Evolutionary conservation across 257 asterid genomes (phyloP).

Genomic region (Asclepias syriaca): DNA sequence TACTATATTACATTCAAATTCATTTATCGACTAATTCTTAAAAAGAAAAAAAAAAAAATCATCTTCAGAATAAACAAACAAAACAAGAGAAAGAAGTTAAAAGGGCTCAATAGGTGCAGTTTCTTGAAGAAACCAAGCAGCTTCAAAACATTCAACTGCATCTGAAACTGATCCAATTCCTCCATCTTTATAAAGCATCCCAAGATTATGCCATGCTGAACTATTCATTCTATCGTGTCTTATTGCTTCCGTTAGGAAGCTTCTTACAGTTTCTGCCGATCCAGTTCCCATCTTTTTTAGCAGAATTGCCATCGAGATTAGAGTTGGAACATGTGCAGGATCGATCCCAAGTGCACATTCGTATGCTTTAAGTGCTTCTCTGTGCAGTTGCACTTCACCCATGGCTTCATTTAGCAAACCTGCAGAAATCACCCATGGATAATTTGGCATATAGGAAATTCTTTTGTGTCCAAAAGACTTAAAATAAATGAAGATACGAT

Average conservation of each 20-base stretch:
- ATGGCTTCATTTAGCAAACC: slow-evolving; percentile 77
- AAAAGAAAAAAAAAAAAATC: not conserved
- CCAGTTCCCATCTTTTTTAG: slow-evolving; percentile 42
- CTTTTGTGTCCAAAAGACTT: too few relatives aligned
- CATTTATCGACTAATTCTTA: too few relatives aligned
- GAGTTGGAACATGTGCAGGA: slow-evolving; percentile 69
- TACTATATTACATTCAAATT: too few relatives aligned
- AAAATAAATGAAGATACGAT: too few relatives aligned
- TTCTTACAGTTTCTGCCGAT: slow-evolving; percentile 43
- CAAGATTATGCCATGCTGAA: slow-evolving; percentile 78
- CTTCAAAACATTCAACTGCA: slow-evolving; percentile 83
- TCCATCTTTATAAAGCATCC: slow-evolving; percentile 57
- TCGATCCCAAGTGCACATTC: slow-evolving; percentile 53
- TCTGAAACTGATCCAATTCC: slow-evolving; percentile 45
- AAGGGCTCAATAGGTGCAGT: slow-evolving; percentile 77
- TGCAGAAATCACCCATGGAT: slow-evolving; percentile 22
- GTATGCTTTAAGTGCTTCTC: slow-evolving; percentile 61
- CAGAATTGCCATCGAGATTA: slow-evolving; percentile 56
- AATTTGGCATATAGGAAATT: too few relatives aligned
- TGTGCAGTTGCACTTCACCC: slow-evolving; percentile 24
- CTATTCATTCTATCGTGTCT: slow-evolving; percentile 57
- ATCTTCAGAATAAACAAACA: not conserved
- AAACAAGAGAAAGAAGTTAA: not conserved
- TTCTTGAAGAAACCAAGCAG: slow-evolving; percentile 61
- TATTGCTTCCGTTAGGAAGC: slow-evolving; percentile 72